Evolutionary conservation across 1,284 basidiomycete genomes (phyloP).

Genomic region (Cryptococcus maquisensis): DNA sequence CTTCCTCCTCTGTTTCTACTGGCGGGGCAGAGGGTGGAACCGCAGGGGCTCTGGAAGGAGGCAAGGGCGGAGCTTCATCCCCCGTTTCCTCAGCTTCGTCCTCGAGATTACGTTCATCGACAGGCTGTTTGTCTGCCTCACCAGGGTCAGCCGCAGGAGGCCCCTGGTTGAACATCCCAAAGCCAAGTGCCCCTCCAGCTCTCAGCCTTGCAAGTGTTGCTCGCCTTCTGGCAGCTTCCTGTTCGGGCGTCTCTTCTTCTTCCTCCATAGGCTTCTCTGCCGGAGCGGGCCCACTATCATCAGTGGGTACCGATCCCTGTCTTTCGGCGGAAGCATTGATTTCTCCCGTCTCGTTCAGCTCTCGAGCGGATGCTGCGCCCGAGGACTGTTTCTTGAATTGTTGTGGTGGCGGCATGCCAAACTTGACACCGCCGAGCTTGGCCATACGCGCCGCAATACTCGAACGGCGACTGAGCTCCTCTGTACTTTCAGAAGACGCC

Average conservation of each 20-base stretch:
- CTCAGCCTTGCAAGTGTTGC: constrained; percentile 44
- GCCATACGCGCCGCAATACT: constrained; percentile 86
- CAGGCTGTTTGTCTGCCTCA: constrained; percentile 2
- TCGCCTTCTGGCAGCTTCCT: constrained; percentile 41
- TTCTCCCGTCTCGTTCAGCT: neutral
- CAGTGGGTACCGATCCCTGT: constrained; percentile 3
- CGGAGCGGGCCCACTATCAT: neutral
- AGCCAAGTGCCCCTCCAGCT: constrained; percentile 42
- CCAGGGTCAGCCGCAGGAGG: constrained; percentile 8
- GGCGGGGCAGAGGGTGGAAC: constrained; percentile 13
- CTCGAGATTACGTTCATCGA: constrained; percentile 13
- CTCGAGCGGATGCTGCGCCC: constrained; percentile 3
- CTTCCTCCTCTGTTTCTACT: constrained; percentile 6
- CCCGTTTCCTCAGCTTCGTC: constrained; percentile 15
- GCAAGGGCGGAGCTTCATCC: constrained; percentile 17
- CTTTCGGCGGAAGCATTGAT: constrained; percentile 4
- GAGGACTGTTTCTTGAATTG: constrained; percentile 24
- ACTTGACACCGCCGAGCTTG: constrained; percentile 73
- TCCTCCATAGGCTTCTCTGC: too few species aligned
- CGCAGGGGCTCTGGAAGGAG: constrained; percentile 18
- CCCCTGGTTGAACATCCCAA: constrained; percentile 43
- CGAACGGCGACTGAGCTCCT: constrained; percentile 67
- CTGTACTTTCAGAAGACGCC: constrained; percentile 6
- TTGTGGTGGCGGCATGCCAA: constrained; percentile 56
- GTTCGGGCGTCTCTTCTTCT: constrained; percentile 39